These are phyloP conservation scores for Herpetospermum pedunculosum DNA, from an alignment of 306 rosid species.

Conservation along the genomic window DNA sequence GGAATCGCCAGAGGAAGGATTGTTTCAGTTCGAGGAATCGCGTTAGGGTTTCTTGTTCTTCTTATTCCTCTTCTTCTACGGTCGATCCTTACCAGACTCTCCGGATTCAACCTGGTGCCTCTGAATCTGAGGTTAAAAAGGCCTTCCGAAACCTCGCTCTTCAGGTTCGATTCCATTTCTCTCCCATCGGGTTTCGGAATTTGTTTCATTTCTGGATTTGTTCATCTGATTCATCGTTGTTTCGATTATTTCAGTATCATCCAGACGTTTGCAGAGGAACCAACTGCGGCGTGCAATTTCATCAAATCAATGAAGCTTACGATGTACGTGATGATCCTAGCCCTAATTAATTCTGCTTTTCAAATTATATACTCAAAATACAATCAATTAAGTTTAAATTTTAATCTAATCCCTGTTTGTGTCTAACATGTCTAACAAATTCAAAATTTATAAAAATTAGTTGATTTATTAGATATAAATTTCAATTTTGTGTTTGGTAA, in stretches of 20 bases:
- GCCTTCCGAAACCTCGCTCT: slow-evolving; percentile 85
- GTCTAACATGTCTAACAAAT: too few relatives aligned
- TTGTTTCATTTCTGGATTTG: background rate
- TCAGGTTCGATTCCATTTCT: slow-evolving; percentile 29
- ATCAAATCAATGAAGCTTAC: slow-evolving; percentile 77
- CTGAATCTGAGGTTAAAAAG: slow-evolving; percentile 79
- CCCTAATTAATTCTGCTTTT: background rate
- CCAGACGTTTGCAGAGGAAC: slow-evolving; percentile 83
- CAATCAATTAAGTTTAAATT: too few relatives aligned
- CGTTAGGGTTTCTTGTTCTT: slow-evolving; percentile 30
- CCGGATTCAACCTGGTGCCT: slow-evolving; percentile 49
- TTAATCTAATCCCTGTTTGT: too few relatives aligned
- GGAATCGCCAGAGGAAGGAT: slow-evolving; percentile 14
- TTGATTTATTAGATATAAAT: too few relatives aligned
- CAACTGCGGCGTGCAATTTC: slow-evolving; percentile 72
- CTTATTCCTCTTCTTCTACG: slow-evolving; percentile 28
- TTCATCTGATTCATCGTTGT: background rate
- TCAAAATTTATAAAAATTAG: too few relatives aligned
- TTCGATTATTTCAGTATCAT: slow-evolving; percentile 46
- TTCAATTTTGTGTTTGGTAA: too few relatives aligned
- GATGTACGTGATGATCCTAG: slow-evolving; percentile 39
- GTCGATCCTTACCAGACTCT: slow-evolving; percentile 68
- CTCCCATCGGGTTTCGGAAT: too few relatives aligned
- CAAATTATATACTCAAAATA: background rate
- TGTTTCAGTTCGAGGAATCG: slow-evolving; percentile 9